A percentile compares a stretch with the other conserved stretches of the same genome.
These are phyloP conservation scores for Lactarius akahatsu DNA, from an alignment of 768 basidiomycete species.

Conservation along the genomic window DNA sequence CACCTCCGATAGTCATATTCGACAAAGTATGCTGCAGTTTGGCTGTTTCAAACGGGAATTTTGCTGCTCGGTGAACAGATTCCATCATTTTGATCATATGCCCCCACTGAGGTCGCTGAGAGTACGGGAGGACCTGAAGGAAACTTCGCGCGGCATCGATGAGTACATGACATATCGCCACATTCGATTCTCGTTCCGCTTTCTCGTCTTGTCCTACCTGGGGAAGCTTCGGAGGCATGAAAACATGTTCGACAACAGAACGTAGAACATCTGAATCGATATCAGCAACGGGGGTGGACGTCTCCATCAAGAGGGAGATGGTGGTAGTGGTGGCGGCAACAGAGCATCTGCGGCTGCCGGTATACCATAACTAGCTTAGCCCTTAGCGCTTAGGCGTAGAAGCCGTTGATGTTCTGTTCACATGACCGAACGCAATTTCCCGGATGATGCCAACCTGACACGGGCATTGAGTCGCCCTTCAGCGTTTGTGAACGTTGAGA, in stretches of 20 bases:
- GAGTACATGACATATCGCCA: slow-evolving; percentile 12
- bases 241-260: slow-evolving; percentile 13
- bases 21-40: not conserved
- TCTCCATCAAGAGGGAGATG: not conserved
- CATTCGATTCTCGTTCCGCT: not conserved
- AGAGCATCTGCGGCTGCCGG: too few relatives aligned
- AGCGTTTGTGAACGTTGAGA: too few relatives aligned
- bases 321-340: not conserved
- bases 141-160: slow-evolving; percentile 4
- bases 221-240: slow-evolving; percentile 20
- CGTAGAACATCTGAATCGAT: not conserved
- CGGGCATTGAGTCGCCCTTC: too few relatives aligned
- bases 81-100: slow-evolving; percentile 21
- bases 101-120: slow-evolving; percentile 9
- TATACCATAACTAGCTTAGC: too few relatives aligned
- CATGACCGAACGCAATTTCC: too few relatives aligned
- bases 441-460: too few relatives aligned
- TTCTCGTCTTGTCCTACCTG: not conserved
- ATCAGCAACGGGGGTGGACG: not conserved
- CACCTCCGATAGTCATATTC: slow-evolving; percentile 14
- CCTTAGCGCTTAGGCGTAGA: too few relatives aligned
- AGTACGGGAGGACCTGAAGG: not conserved
- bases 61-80: not conserved
- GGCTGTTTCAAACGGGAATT: not conserved
- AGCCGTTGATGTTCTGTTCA: too few relatives aligned